phyloP scores from a whole-genome alignment of 1,284 basidiomycete genomes.

The Naganishia sp. region DNA sequence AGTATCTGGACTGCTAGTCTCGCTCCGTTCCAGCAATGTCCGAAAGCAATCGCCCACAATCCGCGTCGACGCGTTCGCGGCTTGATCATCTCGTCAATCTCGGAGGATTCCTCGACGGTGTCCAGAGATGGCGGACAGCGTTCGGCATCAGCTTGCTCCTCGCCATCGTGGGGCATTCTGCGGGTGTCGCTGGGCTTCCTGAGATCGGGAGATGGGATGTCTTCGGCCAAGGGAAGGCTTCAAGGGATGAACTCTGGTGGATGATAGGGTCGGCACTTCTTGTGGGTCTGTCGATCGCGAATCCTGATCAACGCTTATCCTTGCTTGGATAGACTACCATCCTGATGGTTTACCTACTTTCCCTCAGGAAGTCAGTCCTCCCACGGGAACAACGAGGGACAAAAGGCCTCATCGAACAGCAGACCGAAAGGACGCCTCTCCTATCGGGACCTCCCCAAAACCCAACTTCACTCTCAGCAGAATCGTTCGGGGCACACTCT shows the following conservation, averaged over 20 bases:
- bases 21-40: neutral
- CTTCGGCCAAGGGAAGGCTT: neutral
- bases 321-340: neutral
- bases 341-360: neutral
- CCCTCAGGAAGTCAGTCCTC: neutral
- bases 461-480: neutral
- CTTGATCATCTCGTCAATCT: slow-evolving; percentile 16
- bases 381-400: neutral
- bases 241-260: slow-evolving; percentile 1
- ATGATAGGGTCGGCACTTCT: neutral
- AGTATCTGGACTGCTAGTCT: neutral
- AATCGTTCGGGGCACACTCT: slow-evolving; percentile 10
- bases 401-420: neutral
- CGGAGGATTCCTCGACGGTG: neutral
- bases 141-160: slow-evolving; percentile 3
- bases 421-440: slow-evolving; percentile 15
- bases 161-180: slow-evolving; percentile 2
- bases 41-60: neutral
- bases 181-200: neutral
- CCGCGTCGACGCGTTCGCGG: neutral
- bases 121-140: neutral
- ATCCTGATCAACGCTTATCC: neutral
- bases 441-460: neutral
- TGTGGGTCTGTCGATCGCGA: neutral
- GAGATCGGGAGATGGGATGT: neutral